Conservation (phyloP, 129 eudicot species). For the Saussurea involucrata region DNA sequence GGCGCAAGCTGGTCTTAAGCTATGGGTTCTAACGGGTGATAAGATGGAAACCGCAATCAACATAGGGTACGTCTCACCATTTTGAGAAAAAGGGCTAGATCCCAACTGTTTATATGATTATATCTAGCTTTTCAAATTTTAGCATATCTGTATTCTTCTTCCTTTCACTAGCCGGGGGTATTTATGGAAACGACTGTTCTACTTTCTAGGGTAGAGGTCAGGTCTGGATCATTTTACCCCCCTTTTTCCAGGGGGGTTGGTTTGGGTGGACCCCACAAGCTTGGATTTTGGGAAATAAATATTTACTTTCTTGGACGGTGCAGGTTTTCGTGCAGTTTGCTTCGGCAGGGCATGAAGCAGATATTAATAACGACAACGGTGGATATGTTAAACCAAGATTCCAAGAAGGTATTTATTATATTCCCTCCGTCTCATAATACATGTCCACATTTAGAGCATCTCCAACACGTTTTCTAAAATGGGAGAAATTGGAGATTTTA, state of each 20-base stretch:
- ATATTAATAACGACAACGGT: conserved; percentile 66
- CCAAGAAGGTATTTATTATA: conserved; percentile 52
- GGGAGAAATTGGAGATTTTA: too few relatives aligned
- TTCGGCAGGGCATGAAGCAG: conserved; percentile 96
- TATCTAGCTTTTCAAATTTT: neutral
- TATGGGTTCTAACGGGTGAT: conserved; percentile 99
- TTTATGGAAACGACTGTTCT: neutral
- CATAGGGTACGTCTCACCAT: conserved; percentile 67
- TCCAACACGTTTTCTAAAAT: too few relatives aligned
- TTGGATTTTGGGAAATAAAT: neutral
- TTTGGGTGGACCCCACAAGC: neutral
- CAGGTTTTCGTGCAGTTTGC: conserved; percentile 93
- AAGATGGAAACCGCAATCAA: conserved; percentile 99
- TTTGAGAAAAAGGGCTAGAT: conserved; percentile 4
- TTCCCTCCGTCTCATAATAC: too few relatives aligned
- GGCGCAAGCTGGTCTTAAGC: conserved; percentile 97
- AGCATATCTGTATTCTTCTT: neutral
- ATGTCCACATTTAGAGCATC: too few relatives aligned
- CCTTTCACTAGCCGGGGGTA: neutral
- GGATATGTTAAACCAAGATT: conserved; percentile 49
- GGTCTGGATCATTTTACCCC: neutral
- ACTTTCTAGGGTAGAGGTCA: neutral
- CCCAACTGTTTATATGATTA: neutral
- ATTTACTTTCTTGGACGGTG: conserved; percentile 10
- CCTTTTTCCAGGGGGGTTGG: too few relatives aligned